Conservation (phyloP, 208 protist genomes). For the Crithidia expoeki region DNA sequence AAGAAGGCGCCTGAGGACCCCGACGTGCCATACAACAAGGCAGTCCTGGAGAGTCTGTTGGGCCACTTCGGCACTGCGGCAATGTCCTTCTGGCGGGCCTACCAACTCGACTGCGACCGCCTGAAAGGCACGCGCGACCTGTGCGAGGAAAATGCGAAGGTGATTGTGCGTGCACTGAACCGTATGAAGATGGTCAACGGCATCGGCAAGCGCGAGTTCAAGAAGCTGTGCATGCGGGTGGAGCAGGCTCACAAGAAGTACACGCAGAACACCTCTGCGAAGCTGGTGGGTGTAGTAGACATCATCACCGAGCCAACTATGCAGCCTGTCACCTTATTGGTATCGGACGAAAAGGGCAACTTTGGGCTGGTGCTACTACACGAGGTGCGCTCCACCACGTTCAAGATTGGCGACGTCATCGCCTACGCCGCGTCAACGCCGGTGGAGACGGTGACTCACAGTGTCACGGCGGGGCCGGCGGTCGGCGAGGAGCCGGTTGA, state of each 20-base stretch:
- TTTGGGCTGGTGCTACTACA: conserved; percentile 71
- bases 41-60: conserved; percentile 68
- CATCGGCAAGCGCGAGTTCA: conserved; percentile 63
- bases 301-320: conserved; percentile 65
- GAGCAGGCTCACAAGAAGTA: conserved; percentile 56
- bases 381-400: conserved; percentile 44
- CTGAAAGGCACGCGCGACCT: conserved; percentile 51
- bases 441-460: conserved; percentile 44
- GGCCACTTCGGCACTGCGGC: conserved; percentile 72
- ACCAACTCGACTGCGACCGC: conserved; percentile 57
- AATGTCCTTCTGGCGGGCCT: conserved; percentile 52
- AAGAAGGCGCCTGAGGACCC: conserved; percentile 53
- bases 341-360: conserved; percentile 43
- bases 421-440: conserved; percentile 37
- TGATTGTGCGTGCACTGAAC: conserved; percentile 46
- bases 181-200: conserved; percentile 51
- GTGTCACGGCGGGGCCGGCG: conserved; percentile 50
- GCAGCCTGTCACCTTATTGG: conserved; percentile 69
- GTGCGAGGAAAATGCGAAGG: conserved; percentile 51
- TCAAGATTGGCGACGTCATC: conserved; percentile 71
- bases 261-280: conserved; percentile 21
- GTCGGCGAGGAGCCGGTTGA: conserved; percentile 37
- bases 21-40: conserved; percentile 85
- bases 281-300: conserved; percentile 61
- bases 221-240: conserved; percentile 45